phyloP scores from a whole-genome alignment of 148 eudicot species.

The Chenopodium suecicum region DNA sequence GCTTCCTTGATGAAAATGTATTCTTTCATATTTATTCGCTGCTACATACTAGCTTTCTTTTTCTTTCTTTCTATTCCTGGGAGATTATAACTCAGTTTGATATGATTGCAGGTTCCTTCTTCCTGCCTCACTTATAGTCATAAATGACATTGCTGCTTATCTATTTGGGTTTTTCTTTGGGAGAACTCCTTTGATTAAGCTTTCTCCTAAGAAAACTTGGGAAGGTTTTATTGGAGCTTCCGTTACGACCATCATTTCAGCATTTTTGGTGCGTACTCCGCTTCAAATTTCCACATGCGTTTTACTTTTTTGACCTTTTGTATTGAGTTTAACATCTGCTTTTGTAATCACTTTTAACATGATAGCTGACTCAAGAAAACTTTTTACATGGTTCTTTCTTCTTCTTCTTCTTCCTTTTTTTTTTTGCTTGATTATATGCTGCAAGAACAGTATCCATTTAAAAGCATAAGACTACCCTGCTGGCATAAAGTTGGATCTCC shows the following conservation, averaged over 20 bases:
- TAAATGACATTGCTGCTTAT: slow-evolving; percentile 95
- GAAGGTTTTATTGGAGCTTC: slow-evolving; percentile 99
- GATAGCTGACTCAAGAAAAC: background rate
- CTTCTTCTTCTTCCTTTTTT: background rate
- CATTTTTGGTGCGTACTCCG: slow-evolving; percentile 66
- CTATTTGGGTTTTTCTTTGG: slow-evolving; percentile 95
- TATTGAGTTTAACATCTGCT: background rate
- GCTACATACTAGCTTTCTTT: background rate
- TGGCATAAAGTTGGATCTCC: background rate
- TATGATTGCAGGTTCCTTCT: slow-evolving; percentile 88
- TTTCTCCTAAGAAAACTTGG: slow-evolving; percentile 98
- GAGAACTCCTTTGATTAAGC: slow-evolving; percentile 89
- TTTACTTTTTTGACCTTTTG: background rate
- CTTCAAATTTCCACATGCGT: background rate
- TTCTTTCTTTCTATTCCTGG: background rate
- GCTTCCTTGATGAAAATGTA: background rate
- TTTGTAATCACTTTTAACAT: background rate
- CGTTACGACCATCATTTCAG: slow-evolving; percentile 74
- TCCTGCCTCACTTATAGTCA: slow-evolving; percentile 94
- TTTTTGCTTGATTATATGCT: background rate
- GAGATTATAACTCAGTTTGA: background rate
- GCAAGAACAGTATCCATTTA: background rate
- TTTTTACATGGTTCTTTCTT: no score
- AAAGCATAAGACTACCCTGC: background rate
- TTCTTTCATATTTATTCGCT: background rate